Base-by-base conservation (phyloP, 768 basidiomycete species). In the Sarcodon aspratus region DNA sequence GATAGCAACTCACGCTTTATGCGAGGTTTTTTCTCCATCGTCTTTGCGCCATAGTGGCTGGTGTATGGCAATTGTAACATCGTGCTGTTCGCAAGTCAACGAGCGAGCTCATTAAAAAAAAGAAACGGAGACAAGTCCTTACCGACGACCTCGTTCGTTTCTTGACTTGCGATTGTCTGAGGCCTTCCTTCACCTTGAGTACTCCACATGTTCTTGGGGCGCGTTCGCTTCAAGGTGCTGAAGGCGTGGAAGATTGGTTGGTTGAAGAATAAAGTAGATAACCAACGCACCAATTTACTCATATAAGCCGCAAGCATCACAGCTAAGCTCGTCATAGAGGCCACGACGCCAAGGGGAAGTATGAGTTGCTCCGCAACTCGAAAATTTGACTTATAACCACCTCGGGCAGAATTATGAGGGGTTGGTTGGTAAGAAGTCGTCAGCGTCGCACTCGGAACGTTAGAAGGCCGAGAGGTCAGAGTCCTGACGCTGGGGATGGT, bases 31-130 rank as follows among this genome's bases (percentile, higher is more conserved):
- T 48, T 89, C 88, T 65, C 90, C 89, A 56, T 90, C 87, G 56
- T 91, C 89, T 65, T 91, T 91, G 53, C 88, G 76, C 88, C 88
- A 91, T 36, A 91, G 75, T 10, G 89, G 89, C 85, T 3, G 85
- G 90, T 17, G 89, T 91, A 59, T 89, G 84, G 68, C 88, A 91
- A 59, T 90, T 91, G 66, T 82, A 88, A 68, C 88, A 92, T 70
- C 88, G 86, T 3, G 87, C 88, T 73, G 72, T 53, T 44, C n/a
- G n/a, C n/a, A n/a, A n/a, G n/a, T n/a, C n/a, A n/a, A n/a, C n/a
- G n/a, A n/a, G n/a, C n/a, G n/a, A n/a, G n/a, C n/a, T n/a, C n/a
- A n/a, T n/a, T n/a, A n/a, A n/a, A n/a, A n/a, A n/a, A n/a, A n/a
- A n/a, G n/a, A n/a, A n/a, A n/a, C n/a, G n/a, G n/a, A n/a, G 52